Percentiles rank a stretch among this genome's conserved stretches.
Conservation (phyloP, 2,329 filamentous ascomycete species). For the Colletotrichum shisoi region DNA sequence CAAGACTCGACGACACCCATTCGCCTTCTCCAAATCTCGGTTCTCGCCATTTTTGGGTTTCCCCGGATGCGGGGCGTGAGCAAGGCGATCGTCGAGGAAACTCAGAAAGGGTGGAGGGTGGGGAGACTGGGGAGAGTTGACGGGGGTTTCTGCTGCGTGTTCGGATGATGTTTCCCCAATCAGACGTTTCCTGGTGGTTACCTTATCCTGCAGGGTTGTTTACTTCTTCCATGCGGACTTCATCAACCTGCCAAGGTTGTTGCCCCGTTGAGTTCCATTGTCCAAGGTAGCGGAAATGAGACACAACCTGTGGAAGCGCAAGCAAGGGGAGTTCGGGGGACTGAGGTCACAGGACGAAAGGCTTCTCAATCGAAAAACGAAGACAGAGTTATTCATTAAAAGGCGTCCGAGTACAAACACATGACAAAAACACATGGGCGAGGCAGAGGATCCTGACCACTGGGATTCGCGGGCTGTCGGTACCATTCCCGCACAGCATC, state of each 20-base stretch:
- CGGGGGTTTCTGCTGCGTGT: not conserved
- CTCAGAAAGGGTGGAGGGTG: not conserved
- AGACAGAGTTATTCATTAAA: too few species aligned
- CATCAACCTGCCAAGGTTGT: not conserved
- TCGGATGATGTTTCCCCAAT: not conserved
- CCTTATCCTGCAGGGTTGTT: not conserved
- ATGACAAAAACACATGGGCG: not conserved
- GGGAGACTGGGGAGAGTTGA: not conserved
- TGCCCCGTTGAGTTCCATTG: not conserved
- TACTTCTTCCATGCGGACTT: not conserved
- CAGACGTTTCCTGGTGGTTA: not conserved
- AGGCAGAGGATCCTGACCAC: not conserved
- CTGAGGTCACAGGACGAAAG: not conserved
- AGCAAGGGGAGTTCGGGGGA: too few species aligned
- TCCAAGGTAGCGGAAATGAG: not conserved
- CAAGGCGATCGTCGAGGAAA: not conserved
- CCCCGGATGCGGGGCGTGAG: constrained; percentile 2
- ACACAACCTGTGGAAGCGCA: too few species aligned
- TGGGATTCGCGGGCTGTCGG: not conserved
- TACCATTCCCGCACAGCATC: not conserved
- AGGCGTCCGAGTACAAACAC: not conserved
- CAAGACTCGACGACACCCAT: not conserved
- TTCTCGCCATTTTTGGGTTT: not conserved
- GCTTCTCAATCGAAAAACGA: not conserved
- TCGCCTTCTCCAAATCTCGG: constrained; percentile 13